These are phyloP conservation scores for Kwoniella dendrophila DNA, from an alignment of 768 basidiomycete genomes.

Conservation along the genomic window DNA sequence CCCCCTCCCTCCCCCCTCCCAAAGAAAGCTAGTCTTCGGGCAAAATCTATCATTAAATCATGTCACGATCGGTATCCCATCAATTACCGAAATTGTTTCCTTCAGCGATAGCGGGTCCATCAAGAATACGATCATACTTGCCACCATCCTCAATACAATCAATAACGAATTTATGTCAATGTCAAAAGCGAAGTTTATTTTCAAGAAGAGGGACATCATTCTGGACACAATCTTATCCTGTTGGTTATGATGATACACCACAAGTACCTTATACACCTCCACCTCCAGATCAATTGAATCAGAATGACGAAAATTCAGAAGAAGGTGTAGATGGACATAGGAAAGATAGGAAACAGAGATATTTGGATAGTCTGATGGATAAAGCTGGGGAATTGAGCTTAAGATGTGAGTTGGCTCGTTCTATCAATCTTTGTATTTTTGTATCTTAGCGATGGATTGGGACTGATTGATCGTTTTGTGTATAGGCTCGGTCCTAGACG, in stretches of 20 bases:
- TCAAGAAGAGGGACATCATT: constrained; percentile 38
- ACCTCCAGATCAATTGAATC: constrained; percentile 5
- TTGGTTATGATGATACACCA: constrained; percentile 15
- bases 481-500: constrained; percentile 80
- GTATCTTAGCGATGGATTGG: background rate
- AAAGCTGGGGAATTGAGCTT: constrained; percentile 85
- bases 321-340: constrained; percentile 26
- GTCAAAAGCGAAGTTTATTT: constrained; percentile 21
- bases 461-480: constrained; percentile 20
- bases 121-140: background rate
- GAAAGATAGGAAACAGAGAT: constrained; percentile 45
- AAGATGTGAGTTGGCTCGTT: constrained; percentile 69
- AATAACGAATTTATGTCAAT: background rate
- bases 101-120: constrained; percentile 5
- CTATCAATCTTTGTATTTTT: constrained; percentile 4
- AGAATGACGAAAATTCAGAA: background rate
- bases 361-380: constrained; percentile 55
- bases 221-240: constrained; percentile 38
- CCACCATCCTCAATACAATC: background rate
- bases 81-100: background rate
- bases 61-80: background rate
- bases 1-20: too few species aligned
- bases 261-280: constrained; percentile 36
- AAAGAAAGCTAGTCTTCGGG: background rate
- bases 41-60: background rate